A percentile compares a stretch with the other conserved stretches of the same genome.
phyloP scores from a whole-genome alignment of 371 early-diverging fungal genomes.

The Mucor racemosus region DNA sequence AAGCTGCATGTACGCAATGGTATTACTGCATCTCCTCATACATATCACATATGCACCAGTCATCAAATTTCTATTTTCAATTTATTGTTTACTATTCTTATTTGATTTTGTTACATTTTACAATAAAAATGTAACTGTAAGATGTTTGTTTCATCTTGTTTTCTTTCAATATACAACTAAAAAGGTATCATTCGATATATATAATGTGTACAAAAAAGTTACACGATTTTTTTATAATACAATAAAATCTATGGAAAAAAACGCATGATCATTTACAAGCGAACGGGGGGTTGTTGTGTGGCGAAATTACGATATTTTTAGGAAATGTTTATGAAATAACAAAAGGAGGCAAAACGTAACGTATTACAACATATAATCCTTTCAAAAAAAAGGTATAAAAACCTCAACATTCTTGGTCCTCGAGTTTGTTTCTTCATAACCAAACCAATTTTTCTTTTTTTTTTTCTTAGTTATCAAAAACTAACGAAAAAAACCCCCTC shows the following conservation, averaged over 20 bases:
- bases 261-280: conserved; percentile 23
- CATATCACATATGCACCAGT: not conserved
- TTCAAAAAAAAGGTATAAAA: conserved; percentile 16
- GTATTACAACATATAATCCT: conserved; percentile 24
- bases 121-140: not conserved
- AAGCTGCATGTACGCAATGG: not conserved
- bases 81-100: too few relatives aligned
- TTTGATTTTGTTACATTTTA: not conserved
- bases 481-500: conserved; percentile 20
- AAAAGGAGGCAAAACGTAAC: conserved; percentile 18
- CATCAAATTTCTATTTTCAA: too few relatives aligned
- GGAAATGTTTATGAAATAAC: conserved; percentile 11
- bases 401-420: conserved; percentile 3
- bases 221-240: conserved; percentile 1
- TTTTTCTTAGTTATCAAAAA: conserved; percentile 23
- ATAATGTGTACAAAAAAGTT: not conserved
- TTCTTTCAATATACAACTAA: too few relatives aligned
- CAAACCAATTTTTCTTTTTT: conserved; percentile 20
- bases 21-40: not conserved
- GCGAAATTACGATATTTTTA: conserved; percentile 16
- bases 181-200: too few relatives aligned
- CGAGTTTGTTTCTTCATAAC: conserved; percentile 21
- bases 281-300: conserved; percentile 13
- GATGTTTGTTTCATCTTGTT: not conserved
- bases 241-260: not conserved